Evolutionary conservation across 2,329 filamentous ascomycete genomes (phyloP).

Genomic region (Aspergillus ruber): DNA sequence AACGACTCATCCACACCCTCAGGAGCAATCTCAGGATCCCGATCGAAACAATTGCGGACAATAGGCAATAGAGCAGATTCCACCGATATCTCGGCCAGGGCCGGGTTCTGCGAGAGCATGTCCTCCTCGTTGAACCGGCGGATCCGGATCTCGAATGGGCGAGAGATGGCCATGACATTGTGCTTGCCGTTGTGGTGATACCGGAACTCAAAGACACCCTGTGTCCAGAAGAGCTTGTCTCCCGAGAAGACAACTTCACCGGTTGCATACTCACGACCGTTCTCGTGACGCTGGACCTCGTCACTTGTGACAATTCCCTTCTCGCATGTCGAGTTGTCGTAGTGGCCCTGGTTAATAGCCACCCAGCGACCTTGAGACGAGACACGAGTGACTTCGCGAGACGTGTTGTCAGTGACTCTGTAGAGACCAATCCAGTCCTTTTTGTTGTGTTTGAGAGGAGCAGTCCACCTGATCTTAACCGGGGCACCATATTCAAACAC

Average conservation of each 20-base stretch:
- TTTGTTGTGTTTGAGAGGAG: slow-evolving; percentile 77
- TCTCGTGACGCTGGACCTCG: slow-evolving; percentile 44
- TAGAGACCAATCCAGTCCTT: slow-evolving; percentile 96
- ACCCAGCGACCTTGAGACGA: slow-evolving; percentile 86
- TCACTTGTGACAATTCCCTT: slow-evolving; percentile 69
- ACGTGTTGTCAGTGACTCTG: slow-evolving; percentile 89
- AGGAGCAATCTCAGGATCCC: slow-evolving; percentile 84
- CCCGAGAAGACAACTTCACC: slow-evolving; percentile 85
- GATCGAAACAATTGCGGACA: slow-evolving; percentile 86
- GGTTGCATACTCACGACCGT: slow-evolving; percentile 55
- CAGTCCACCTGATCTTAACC: slow-evolving; percentile 83
- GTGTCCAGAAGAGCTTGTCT: slow-evolving; percentile 95
- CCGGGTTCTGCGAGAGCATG: slow-evolving; percentile 53
- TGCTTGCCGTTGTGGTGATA: slow-evolving; percentile 93
- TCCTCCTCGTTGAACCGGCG: slow-evolving; percentile 75
- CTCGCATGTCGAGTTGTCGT: slow-evolving; percentile 69
- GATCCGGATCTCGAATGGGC: slow-evolving; percentile 87
- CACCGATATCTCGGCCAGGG: slow-evolving; percentile 61
- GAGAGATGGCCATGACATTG: slow-evolving; percentile 87
- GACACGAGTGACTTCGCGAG: slow-evolving; percentile 74
- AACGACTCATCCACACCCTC: slow-evolving; percentile 72
- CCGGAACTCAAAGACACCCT: slow-evolving; percentile 92
- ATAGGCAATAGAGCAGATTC: slow-evolving; percentile 74
- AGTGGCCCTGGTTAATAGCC: slow-evolving; percentile 68
- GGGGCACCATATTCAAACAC: slow-evolving; percentile 85